Base-by-base conservation (phyloP, 2,329 filamentous ascomycete species). In the Sporothrix pallida region DNA sequence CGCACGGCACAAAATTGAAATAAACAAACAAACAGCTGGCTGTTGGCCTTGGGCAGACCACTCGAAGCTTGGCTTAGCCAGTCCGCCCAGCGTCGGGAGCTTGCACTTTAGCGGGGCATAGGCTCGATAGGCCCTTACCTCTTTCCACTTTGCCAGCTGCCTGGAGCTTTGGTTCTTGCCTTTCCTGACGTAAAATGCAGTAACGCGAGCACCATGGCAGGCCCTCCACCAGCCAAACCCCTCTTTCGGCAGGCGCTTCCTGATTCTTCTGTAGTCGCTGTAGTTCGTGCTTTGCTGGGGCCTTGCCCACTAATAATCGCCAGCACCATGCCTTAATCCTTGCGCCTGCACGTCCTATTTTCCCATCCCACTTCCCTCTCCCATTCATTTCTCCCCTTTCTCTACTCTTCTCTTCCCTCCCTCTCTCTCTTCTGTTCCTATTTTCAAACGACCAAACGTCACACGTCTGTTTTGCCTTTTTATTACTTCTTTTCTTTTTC, bases 301-400 rank as follows among this genome's bases (percentile, higher is more conserved):
- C 26, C 31, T 31, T 58, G 48, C 50, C 46, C 50, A 54, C n/a
- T 70, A 56, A 31, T 67, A 48, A 23, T 68, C 65, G 23, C 65
- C 65, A 52, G 65, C 65, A 56, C 67, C 23, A 42, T 50, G 68
- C 12, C 68, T 60, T 70, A 58, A 58, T 58, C 68, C 68, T 58
- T 71, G 54, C 23, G 31, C 31, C 65, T 70, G 52, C 71, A 48
- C 50, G 31, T 63, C 37, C 69, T 48, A 67, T 70, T 65, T 73
- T 62, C 31, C 74, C 72, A 72, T 75, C 72, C 72, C 74, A 71
- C 72, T 71, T 75, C 73, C 31, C 31, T 37, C 42, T 69, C 42
- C 63, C 46, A n/a, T 65, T 65, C 60, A 37, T 37, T 31, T 58
- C 23, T 44, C 44, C 48, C 70, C 44, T 42, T 60, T 37, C 46